These are phyloP conservation scores for Trichoderma endophyticum DNA, from an alignment of 2,329 filamentous ascomycete species.

Conservation along the genomic window DNA sequence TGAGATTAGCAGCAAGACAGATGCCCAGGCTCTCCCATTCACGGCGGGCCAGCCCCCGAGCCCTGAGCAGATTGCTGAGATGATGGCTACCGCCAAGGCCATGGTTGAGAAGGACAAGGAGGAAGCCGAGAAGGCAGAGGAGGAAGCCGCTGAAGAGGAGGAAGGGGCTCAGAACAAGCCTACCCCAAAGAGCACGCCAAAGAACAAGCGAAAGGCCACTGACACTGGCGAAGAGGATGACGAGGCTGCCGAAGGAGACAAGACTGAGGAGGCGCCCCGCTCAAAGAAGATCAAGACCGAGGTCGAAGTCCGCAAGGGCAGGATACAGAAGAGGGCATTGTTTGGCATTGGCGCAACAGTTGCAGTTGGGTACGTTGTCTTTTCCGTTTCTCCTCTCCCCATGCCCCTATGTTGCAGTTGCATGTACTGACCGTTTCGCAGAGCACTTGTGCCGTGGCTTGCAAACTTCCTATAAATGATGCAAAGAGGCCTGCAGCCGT, in stretches of 20 bases:
- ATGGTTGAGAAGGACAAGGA: constrained; percentile 73
- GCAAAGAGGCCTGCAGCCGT: neutral
- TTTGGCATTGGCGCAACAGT: constrained; percentile 84
- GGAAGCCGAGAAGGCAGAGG: constrained; percentile 36
- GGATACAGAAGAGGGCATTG: constrained; percentile 79
- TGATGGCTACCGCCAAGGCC: constrained; percentile 81
- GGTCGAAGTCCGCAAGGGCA: constrained; percentile 77
- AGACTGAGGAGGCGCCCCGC: constrained; percentile 41
- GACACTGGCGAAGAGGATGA: constrained; percentile 67
- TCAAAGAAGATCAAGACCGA: constrained; percentile 81
- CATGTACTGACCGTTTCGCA: constrained; percentile 20
- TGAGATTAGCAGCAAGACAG: constrained; percentile 55
- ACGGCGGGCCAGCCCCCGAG: constrained; percentile 63
- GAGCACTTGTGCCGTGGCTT: constrained; percentile 50
- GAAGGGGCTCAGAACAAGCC: constrained; percentile 38
- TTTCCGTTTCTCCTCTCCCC: neutral
- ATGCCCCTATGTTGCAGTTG: neutral
- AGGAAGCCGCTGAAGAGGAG: constrained; percentile 34
- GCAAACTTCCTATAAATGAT: constrained; percentile 46
- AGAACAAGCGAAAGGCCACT: constrained; percentile 70
- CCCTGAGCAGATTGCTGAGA: constrained; percentile 73
- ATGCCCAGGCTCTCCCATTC: constrained; percentile 69
- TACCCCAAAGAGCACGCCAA: constrained; percentile 24
- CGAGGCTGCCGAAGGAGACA: constrained; percentile 33
- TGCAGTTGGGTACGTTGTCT: constrained; percentile 75